Evolutionary conservation across 164 flowering plant genomes (phyloP).

Genomic region (Vitis labrusca): DNA sequence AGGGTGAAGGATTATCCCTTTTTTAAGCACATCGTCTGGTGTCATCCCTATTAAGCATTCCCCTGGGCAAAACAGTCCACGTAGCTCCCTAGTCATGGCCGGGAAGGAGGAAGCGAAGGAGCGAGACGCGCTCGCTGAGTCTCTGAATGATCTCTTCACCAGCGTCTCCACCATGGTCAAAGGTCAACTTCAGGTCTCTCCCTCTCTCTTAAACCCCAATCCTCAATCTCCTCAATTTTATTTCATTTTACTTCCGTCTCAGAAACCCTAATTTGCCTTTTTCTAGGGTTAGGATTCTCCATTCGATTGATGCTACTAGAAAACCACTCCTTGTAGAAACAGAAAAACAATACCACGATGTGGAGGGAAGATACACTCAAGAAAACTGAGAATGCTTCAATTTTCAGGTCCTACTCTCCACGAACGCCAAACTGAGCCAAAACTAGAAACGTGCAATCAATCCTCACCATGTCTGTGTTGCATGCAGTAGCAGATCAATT

Average conservation of each 20-base stretch:
- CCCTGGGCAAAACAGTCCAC: too few species aligned
- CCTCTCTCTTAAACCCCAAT: not conserved
- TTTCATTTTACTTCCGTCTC: not conserved
- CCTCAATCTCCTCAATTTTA: not conserved
- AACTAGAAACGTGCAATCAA: not conserved
- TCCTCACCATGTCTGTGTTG: too few species aligned
- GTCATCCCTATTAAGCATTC: too few species aligned
- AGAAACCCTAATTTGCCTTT: not conserved
- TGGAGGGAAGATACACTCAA: too few species aligned
- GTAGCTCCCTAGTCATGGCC: constrained; percentile 11
- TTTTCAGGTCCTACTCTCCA: too few species aligned
- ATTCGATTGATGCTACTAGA: not conserved
- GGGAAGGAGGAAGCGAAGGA: constrained; percentile 20
- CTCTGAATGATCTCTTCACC: constrained; percentile 65
- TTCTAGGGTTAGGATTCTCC: not conserved
- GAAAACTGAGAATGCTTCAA: too few species aligned
- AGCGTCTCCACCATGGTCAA: constrained; percentile 68
- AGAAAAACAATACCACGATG: not conserved
- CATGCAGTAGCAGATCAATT: too few species aligned
- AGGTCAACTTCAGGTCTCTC: constrained; percentile 69
- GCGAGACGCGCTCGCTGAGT: constrained; percentile 55
- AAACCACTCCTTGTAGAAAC: not conserved
- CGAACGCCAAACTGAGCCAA: not conserved
- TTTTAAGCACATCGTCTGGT: too few species aligned
- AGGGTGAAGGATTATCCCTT: too few species aligned